These are phyloP conservation scores for Calonectria naviculata DNA, from an alignment of 2,329 filamentous ascomycete species.

Conservation along the genomic window DNA sequence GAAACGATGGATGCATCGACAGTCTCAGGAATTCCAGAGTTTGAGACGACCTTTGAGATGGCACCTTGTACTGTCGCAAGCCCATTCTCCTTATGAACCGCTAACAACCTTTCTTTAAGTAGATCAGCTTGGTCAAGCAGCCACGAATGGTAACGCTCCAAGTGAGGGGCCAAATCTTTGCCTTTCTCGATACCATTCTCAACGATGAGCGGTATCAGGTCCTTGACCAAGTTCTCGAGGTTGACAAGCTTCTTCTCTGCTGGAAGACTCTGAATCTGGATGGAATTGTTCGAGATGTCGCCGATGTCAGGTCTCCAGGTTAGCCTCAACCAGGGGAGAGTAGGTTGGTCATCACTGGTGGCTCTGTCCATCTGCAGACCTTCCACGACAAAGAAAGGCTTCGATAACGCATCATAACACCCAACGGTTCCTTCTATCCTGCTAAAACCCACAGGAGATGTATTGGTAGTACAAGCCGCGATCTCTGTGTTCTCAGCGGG, in stretches of 20 bases:
- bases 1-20: conserved; percentile 37
- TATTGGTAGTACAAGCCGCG: conserved; percentile 30
- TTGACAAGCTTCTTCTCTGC: conserved; percentile 36
- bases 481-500: conserved; percentile 29
- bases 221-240: conserved; percentile 35
- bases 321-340: conserved; percentile 36
- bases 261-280: conserved; percentile 37
- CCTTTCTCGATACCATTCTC: conserved; percentile 18
- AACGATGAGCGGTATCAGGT: conserved; percentile 32
- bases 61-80: background rate
- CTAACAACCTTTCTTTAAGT: background rate
- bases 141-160: background rate
- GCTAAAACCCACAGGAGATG: conserved; percentile 33
- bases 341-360: conserved; percentile 29
- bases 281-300: conserved; percentile 33
- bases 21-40: conserved; percentile 30
- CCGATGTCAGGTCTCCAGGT: conserved; percentile 36
- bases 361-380: conserved; percentile 38
- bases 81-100: background rate
- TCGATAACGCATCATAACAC: conserved; percentile 30
- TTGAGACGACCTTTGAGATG: conserved; percentile 27
- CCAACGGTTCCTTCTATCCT: conserved; percentile 32
- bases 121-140: background rate
- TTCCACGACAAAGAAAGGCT: conserved; percentile 34
- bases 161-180: background rate